Evolutionary conservation across 139 green algal species (phyloP).

Genomic region (Chlamydomonas schloesseri): DNA sequence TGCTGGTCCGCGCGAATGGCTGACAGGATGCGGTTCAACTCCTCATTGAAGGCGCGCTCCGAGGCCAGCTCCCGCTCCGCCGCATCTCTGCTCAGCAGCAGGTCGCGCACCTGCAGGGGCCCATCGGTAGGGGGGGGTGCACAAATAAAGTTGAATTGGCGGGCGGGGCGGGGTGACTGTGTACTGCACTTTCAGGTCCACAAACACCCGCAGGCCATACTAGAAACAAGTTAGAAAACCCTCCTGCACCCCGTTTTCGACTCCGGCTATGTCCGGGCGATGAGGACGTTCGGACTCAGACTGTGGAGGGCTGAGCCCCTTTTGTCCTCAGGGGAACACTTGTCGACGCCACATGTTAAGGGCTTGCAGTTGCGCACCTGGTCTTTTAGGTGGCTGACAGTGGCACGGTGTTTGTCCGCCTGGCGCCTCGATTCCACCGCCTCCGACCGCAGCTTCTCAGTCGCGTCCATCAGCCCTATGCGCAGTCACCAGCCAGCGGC

Average conservation of each 20-base stretch:
- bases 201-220: no score
- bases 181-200: no score
- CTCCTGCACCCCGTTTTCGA: no score
- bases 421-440: background rate
- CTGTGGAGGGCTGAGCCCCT: no score
- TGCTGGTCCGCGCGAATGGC: background rate
- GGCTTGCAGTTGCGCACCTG: slow-evolving; percentile 2
- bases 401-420: slow-evolving; percentile 15
- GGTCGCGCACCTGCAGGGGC: slow-evolving; percentile 7
- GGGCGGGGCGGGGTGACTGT: no score
- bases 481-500: no score
- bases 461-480: background rate
- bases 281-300: no score
- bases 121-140: background rate
- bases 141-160: no score
- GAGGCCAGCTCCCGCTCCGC: slow-evolving; percentile 37
- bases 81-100: slow-evolving; percentile 28
- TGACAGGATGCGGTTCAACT: slow-evolving; percentile 35
- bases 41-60: slow-evolving; percentile 41
- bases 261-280: no score
- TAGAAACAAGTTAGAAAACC: no score
- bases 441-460: slow-evolving; percentile 5
- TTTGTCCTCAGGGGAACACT: no score
- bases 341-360: no score
- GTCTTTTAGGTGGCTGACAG: slow-evolving; percentile 14